phyloP scores from a whole-genome alignment of 2,329 filamentous ascomycete genomes.

The Nothopassalora personata region DNA sequence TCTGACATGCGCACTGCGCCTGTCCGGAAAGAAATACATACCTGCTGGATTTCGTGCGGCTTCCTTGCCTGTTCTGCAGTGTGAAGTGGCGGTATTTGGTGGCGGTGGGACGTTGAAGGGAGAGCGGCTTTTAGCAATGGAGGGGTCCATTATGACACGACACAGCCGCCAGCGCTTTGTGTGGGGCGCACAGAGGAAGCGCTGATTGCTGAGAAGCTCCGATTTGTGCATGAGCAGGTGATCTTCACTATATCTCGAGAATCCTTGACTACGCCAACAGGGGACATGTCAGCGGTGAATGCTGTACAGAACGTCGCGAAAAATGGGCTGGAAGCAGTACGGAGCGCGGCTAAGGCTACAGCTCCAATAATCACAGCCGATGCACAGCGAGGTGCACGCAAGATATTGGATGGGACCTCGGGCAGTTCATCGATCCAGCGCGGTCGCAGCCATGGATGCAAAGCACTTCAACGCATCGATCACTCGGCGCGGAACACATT shows the following conservation, averaged over 20 bases:
- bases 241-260: not conserved
- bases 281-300: slow-evolving; percentile 3
- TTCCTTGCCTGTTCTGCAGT: slow-evolving; percentile 20
- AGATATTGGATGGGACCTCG: not conserved
- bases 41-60: slow-evolving; percentile 16
- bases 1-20: not conserved
- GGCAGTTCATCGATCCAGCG: not conserved
- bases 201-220: slow-evolving; percentile 1
- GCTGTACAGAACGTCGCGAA: not conserved
- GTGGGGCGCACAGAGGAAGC: not conserved
- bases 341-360: not conserved
- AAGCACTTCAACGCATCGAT: not conserved
- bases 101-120: slow-evolving; percentile 8
- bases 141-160: slow-evolving; percentile 2
- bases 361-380: not conserved
- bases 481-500: too few species aligned
- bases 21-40: not conserved
- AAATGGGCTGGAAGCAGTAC: not conserved
- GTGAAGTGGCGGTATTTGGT: not conserved
- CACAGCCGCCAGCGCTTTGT: not conserved
- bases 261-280: too few species aligned
- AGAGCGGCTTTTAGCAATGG: not conserved
- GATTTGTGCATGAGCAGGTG: not conserved
- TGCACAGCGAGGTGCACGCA: not conserved
- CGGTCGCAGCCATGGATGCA: not conserved